These are phyloP conservation scores for Aspergillus nomiae DNA, from an alignment of 2,329 filamentous ascomycete species.

Conservation along the genomic window DNA sequence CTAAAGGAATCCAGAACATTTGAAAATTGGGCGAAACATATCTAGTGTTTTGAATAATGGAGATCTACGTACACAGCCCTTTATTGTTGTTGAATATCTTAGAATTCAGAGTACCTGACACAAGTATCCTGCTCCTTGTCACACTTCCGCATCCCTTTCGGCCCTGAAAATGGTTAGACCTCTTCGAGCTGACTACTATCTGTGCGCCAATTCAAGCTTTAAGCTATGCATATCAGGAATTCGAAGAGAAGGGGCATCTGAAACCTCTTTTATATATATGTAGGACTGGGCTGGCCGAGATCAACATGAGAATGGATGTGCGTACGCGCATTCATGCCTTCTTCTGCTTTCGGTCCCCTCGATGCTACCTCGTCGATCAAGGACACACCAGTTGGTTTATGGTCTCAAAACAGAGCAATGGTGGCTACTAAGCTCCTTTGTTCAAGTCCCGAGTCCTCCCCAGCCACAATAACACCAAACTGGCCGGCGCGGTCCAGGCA, in stretches of 20 bases:
- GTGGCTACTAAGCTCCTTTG: conserved; percentile 1
- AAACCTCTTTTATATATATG: conserved; percentile 7
- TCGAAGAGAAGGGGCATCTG: conserved; percentile 1
- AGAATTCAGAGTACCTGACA: neutral
- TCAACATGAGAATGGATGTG: conserved; percentile 1
- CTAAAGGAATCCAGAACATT: neutral
- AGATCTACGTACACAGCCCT: neutral
- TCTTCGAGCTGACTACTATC: conserved; percentile 13
- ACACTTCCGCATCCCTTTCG: neutral
- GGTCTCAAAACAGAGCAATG: neutral
- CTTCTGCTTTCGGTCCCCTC: neutral
- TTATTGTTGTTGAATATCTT: neutral
- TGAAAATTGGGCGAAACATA: neutral
- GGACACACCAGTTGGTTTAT: neutral
- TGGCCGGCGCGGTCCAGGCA: neutral
- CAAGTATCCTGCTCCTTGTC: conserved; percentile 1
- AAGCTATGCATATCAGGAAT: conserved; percentile 18
- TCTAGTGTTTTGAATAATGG: neutral
- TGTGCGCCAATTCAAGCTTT: conserved; percentile 22
- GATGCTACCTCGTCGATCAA: neutral
- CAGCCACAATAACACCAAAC: neutral
- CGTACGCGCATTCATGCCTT: conserved; percentile 4
- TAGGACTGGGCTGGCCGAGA: conserved; percentile 13
- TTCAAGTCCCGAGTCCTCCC: neutral
- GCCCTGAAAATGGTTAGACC: neutral